Percentiles rank a stretch among this genome's conserved stretches.
Evolutionary conservation across 2,329 filamentous ascomycete species (phyloP).

Genomic region (Leptographium lundbergii): DNA sequence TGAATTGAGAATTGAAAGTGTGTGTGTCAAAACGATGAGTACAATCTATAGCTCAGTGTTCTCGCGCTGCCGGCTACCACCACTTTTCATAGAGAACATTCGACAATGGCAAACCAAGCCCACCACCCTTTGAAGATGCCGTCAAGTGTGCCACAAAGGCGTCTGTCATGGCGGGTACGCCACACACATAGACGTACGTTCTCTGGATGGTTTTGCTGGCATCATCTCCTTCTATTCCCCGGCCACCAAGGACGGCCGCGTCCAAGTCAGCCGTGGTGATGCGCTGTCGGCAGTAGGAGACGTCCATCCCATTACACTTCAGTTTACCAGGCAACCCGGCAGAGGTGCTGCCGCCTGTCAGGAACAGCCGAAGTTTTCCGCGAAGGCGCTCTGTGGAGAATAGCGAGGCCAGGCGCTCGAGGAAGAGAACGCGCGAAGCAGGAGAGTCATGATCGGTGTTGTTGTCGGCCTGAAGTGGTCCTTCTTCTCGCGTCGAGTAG

Average conservation of each 20-base stretch:
- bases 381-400: conserved; percentile 25
- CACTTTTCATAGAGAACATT: conserved; percentile 25
- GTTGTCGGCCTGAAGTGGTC: not conserved
- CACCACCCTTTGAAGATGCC: conserved; percentile 10
- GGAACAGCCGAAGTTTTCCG: conserved; percentile 33
- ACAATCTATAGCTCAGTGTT: not conserved
- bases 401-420: conserved; percentile 31
- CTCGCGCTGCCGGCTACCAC: conserved; percentile 19
- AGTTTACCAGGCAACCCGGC: conserved; percentile 8
- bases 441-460: not conserved
- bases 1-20: not conserved
- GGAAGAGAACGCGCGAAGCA: conserved; percentile 30
- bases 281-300: conserved; percentile 25
- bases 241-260: conserved; percentile 22
- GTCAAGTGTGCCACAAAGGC: conserved; percentile 40
- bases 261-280: conserved; percentile 30
- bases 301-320: conserved; percentile 11
- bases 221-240: not conserved
- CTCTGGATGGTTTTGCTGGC: not conserved
- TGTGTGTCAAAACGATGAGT: not conserved
- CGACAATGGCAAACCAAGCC: conserved; percentile 14
- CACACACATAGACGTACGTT: conserved; percentile 48
- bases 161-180: conserved; percentile 57
- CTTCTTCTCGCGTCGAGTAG: conserved; percentile 39
- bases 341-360: conserved; percentile 17